Evolutionary conservation across 805 yeast genomes (phyloP).

Genomic region (Candida caryicola): DNA sequence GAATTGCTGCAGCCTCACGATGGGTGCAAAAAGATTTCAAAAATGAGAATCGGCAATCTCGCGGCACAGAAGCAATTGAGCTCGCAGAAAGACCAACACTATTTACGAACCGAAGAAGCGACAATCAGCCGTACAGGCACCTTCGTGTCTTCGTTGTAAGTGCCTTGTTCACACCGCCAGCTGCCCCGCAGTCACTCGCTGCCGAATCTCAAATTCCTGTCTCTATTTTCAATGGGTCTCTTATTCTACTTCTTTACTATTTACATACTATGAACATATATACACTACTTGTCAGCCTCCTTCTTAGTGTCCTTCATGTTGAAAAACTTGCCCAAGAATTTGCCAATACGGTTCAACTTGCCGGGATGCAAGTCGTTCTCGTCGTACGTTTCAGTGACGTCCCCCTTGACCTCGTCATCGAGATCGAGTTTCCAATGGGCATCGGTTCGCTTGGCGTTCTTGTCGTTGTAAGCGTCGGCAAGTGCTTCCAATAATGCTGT

Average conservation of each 20-base stretch:
- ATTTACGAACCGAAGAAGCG: no score
- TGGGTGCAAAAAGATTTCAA: no score
- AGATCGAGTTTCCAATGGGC: constrained; percentile 36
- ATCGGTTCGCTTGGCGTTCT: constrained; percentile 68
- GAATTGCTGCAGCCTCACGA: no score
- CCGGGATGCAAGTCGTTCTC: constrained; percentile 38
- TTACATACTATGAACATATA: not conserved
- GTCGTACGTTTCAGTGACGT: constrained; percentile 22
- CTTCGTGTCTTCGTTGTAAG: no score
- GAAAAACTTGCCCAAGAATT: constrained; percentile 25
- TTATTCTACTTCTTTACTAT: not conserved
- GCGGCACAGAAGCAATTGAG: no score
- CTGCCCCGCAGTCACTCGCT: no score
- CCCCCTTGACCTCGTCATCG: constrained; percentile 20
- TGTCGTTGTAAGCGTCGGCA: constrained; percentile 86
- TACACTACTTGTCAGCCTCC: not conserved
- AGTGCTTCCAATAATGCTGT: constrained; percentile 87
- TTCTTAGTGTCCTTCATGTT: constrained; percentile 4
- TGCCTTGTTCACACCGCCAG: no score
- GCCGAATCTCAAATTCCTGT: no score
- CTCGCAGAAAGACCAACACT: no score
- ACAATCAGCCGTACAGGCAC: no score
- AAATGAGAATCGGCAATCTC: no score
- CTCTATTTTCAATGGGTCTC: no score
- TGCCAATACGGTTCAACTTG: constrained; percentile 22